Conservation (phyloP, 2,329 filamentous ascomycete genomes). For the Cercospora berteroae region DNA sequence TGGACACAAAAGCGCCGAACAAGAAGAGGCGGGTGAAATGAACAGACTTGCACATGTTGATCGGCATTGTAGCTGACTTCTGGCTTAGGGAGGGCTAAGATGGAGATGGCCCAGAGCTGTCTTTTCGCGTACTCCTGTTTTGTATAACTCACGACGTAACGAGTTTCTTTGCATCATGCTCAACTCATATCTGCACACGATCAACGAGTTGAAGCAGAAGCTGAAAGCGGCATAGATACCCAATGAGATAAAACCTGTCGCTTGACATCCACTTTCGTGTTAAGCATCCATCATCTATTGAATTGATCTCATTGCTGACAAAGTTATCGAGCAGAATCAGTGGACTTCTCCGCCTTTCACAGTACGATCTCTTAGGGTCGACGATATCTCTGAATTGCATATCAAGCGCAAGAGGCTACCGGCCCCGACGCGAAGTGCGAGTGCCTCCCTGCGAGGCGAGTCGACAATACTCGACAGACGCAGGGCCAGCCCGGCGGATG, state of each 20-base stretch:
- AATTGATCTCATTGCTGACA: background rate
- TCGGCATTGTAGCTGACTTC: background rate
- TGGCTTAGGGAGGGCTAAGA: background rate
- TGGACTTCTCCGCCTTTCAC: background rate
- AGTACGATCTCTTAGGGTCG: background rate
- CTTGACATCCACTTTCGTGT: background rate
- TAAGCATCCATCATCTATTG: background rate
- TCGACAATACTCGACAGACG: background rate
- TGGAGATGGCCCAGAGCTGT: background rate
- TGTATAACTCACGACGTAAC: background rate
- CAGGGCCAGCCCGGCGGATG: background rate
- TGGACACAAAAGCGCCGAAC: constrained; percentile 27
- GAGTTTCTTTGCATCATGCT: background rate
- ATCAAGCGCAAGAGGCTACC: background rate
- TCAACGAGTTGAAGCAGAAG: background rate
- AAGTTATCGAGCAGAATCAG: background rate
- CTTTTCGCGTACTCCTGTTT: background rate
- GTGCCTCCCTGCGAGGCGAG: background rate
- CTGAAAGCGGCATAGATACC: background rate
- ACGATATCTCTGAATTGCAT: background rate
- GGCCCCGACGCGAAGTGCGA: background rate
- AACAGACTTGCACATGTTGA: background rate
- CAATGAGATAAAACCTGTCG: background rate
- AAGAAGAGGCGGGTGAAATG: constrained; percentile 25
- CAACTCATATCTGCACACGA: background rate